These are phyloP conservation scores for Phytophthora brassicae DNA, from an alignment of 352 stramenopile genomes.

Conservation along the genomic window DNA sequence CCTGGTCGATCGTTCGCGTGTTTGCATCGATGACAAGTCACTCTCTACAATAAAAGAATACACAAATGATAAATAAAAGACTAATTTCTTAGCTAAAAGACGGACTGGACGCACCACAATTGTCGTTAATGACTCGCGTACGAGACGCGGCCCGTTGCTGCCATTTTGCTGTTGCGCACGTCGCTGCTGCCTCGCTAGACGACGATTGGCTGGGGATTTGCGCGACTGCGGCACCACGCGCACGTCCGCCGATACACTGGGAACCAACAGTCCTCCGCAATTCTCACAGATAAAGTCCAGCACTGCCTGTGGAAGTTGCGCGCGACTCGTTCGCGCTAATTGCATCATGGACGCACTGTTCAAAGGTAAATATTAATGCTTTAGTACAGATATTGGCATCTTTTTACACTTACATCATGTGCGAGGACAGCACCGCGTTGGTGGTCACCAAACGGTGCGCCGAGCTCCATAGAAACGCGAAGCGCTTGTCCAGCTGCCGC, in stretches of 20 bases:
- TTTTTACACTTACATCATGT: constrained; percentile 44
- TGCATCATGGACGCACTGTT: constrained; percentile 61
- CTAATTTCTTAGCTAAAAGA: too few species aligned
- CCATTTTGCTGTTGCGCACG: constrained; percentile 26
- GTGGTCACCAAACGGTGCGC: constrained; percentile 51
- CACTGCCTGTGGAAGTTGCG: constrained; percentile 43
- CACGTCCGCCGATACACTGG: constrained; percentile 56
- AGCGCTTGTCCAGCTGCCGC: constrained; percentile 65
- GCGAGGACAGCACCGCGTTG: constrained; percentile 44
- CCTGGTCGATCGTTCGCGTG: constrained; percentile 49
- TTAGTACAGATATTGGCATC: neutral
- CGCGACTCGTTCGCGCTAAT: constrained; percentile 34
- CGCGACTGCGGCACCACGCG: constrained; percentile 46
- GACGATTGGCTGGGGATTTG: constrained; percentile 50
- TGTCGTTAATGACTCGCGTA: constrained; percentile 36
- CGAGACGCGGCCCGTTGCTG: constrained; percentile 13
- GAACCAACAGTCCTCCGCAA: constrained; percentile 62
- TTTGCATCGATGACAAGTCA: constrained; percentile 58
- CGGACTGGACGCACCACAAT: constrained; percentile 42
- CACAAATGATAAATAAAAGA: too few species aligned
- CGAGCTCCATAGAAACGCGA: constrained; percentile 66
- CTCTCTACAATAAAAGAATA: constrained; percentile 32
- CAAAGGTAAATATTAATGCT: constrained; percentile 2
- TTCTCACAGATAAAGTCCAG: constrained; percentile 71
- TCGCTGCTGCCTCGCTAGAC: constrained; percentile 44